These are phyloP conservation scores for Cinnamomum chago DNA, from an alignment of 164 flowering plant species.

Conservation along the genomic window DNA sequence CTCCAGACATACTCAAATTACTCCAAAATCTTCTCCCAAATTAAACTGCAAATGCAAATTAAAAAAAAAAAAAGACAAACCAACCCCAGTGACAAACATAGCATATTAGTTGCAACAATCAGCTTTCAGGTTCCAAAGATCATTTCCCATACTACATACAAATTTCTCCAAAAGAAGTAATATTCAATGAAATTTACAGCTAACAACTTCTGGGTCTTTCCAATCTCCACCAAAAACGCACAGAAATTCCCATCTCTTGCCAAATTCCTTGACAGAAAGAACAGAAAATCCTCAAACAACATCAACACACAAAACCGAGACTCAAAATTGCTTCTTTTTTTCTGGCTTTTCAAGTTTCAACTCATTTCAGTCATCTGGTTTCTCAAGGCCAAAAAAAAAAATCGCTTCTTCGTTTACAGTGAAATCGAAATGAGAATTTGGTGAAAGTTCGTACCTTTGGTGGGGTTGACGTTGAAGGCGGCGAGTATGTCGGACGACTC, in stretches of 20 bases:
- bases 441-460: slow-evolving; percentile 15
- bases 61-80: no score
- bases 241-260: no score
- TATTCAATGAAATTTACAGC: background rate
- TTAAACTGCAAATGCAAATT: background rate
- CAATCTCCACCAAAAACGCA: background rate
- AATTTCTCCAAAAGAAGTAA: background rate
- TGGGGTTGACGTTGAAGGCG: slow-evolving; percentile 43
- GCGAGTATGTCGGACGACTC: slow-evolving; percentile 78
- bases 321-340: background rate
- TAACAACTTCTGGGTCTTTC: background rate
- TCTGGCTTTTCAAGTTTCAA: background rate
- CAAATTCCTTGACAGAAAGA: no score
- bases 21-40: background rate
- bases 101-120: no score
- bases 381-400: background rate
- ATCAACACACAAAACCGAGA: background rate
- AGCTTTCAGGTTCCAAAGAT: background rate
- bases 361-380: background rate
- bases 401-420: background rate
- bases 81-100: no score
- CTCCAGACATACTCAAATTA: background rate
- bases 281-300: background rate
- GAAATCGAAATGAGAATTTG: no score
- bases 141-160: background rate